A percentile compares a stretch with the other conserved stretches of the same genome.
phyloP scores from a whole-genome alignment of 2,329 filamentous ascomycete species.

The Ophiostoma ulmi region DNA sequence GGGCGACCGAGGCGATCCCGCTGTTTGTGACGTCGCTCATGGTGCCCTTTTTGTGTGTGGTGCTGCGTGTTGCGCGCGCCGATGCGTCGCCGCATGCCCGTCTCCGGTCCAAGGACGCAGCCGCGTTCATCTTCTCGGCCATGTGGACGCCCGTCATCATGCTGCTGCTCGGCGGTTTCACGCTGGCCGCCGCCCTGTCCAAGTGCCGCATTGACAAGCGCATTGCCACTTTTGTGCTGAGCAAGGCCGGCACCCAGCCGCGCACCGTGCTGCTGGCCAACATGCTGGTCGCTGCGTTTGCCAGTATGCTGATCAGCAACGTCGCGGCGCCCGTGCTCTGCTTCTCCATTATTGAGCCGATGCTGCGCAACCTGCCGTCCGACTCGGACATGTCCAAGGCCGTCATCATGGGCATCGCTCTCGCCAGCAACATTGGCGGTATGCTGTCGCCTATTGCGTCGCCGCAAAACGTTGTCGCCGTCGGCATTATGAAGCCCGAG shows the following conservation, averaged over 20 bases:
- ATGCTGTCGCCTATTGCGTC: constrained; percentile 96
- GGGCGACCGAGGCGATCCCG: constrained; percentile 97
- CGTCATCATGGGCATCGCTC: constrained; percentile 87
- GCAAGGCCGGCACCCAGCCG: constrained; percentile 89
- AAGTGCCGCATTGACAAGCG: constrained; percentile 98
- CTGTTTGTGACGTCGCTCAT: constrained; percentile 93
- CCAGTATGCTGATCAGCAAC: constrained; percentile 99
- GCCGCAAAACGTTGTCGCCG: constrained; percentile 92
- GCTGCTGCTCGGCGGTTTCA: constrained; percentile 93
- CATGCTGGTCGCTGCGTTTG: constrained; percentile 97
- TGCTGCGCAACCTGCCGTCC: constrained; percentile 84
- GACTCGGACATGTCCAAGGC: constrained; percentile 94
- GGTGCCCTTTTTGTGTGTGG: constrained; percentile 87
- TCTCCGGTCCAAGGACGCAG: constrained; percentile 73
- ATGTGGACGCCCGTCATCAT: constrained; percentile 99
- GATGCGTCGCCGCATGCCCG: constrained; percentile 63
- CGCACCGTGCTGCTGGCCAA: constrained; percentile 88
- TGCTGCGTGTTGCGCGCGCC: constrained; percentile 76
- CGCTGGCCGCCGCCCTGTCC: constrained; percentile 86
- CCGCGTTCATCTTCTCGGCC: constrained; percentile 78
- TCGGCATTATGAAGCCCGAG: constrained; percentile 89
- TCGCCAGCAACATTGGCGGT: constrained; percentile 92
- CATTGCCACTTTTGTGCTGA: constrained; percentile 91
- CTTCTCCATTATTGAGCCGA: constrained; percentile 96
- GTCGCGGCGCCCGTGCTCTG: constrained; percentile 95